Evolutionary conservation across 495 filamentous ascomycete species (phyloP), one percentile per base, ranked within the genome.

Genomic region (Terfezia claveryi): DNA sequence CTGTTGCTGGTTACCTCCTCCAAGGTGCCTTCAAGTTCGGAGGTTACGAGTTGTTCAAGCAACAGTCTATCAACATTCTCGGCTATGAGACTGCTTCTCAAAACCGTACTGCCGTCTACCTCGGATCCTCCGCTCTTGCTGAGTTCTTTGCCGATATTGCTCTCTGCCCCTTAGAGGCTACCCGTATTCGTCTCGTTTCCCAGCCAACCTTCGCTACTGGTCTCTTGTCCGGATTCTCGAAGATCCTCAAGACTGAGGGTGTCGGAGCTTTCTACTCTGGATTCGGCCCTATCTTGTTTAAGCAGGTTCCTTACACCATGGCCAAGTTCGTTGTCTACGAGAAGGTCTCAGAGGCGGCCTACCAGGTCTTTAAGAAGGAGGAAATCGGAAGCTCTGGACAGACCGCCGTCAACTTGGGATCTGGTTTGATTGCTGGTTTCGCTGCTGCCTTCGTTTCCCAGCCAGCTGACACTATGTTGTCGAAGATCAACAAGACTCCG

Each of bases 401-500:
- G 75, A 98, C 91, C 60, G 73, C 69, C 68, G 79, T 88, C 74
- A 98, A 98, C 79, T 78, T 98, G 56, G 88, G 89, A 58, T 82
- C 83, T 64, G 91, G 91, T 82, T 79, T 96, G 62, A 79, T 94
- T 63, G 91, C 91, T 67, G 89, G 91, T 84, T 89, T 98, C 74
- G 89, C 91, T 59, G 91, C 91, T 60, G 91, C 91, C 66, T 63
- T 94, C 68, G 81, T 98, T 64, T 96, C 91, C 50, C 91, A 98
- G 74, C 89, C 91, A 64, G 91, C 91, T 67, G 91, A 96, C 71
- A 98, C 91, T 67, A 96, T 96, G 91, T 80, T 98, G 64, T 82
- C 76, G 75, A 96, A 96, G 80, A 98, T 98, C 79, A 98, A 98
- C 85, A 98, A 98, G 86, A 93, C 87, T 71, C 86, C 85, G 50